A percentile compares a stretch with the other conserved stretches of the same genome.
These are phyloP conservation scores for Gautieria morchelliformis DNA, from an alignment of 768 basidiomycete species.

Conservation along the genomic window DNA sequence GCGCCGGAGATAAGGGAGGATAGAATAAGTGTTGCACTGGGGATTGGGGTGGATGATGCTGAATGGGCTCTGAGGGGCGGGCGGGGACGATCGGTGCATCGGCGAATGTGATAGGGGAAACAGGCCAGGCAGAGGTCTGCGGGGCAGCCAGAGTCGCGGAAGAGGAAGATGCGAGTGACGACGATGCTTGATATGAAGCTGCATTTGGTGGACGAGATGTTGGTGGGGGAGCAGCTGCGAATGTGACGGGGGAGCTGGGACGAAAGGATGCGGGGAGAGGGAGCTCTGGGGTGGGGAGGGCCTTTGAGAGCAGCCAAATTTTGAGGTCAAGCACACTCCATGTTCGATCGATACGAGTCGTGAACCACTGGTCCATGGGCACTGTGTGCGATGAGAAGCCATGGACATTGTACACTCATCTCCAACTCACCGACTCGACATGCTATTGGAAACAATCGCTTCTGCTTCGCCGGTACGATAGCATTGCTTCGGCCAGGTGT, in stretches of 20 bases:
- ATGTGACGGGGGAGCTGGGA: conserved; percentile 5
- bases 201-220: neutral
- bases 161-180: neutral
- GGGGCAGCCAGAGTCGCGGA: neutral
- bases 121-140: neutral
- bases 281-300: neutral
- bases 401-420: neutral
- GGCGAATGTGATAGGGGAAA: no score
- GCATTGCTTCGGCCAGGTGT: neutral
- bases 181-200: neutral
- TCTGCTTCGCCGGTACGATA: neutral
- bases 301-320: conserved; percentile 5
- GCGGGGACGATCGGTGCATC: no score
- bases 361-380: conserved; percentile 12
- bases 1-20: no score
- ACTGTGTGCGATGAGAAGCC: neutral
- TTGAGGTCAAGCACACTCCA: conserved; percentile 9
- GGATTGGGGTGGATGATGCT: no score
- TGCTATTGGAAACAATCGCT: conserved; percentile 4
- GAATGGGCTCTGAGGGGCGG: no score
- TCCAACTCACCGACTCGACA: conserved; percentile 3
- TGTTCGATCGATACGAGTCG: conserved; percentile 11
- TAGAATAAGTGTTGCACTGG: no score
- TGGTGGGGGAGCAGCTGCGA: neutral
- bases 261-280: conserved; percentile 2